These are phyloP conservation scores for Solanum acaule DNA, from an alignment of 257 asterid species.

Conservation along the genomic window DNA sequence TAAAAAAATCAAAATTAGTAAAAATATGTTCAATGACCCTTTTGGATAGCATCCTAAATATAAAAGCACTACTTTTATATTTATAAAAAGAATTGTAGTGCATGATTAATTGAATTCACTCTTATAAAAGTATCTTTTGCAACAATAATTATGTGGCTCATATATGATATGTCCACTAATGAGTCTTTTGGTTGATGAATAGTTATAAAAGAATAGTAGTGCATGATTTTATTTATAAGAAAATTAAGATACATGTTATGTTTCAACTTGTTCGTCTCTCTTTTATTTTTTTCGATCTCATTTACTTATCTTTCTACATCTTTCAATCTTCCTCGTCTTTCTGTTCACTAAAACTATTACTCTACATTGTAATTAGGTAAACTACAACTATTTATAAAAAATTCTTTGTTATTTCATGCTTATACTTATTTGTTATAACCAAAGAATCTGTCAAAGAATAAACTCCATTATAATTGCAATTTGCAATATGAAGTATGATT, in stretches of 20 bases:
- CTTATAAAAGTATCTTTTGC: neutral
- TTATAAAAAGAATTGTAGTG: neutral
- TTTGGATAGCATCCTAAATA: neutral
- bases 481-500: neutral
- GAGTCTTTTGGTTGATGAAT: too few relatives aligned
- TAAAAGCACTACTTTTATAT: neutral
- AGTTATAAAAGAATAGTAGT: neutral
- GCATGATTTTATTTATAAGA: neutral
- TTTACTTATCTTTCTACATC: rapidly evolving
- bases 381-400: neutral
- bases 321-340: rapidly evolving
- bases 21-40: neutral
- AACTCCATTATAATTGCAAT: neutral
- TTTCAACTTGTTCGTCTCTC: neutral
- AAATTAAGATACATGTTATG: neutral
- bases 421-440: neutral
- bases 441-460: neutral
- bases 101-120: neutral
- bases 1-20: neutral
- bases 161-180: neutral
- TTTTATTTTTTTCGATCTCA: rapidly evolving
- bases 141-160: neutral
- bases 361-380: neutral
- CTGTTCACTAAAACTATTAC: rapidly evolving
- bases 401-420: too few relatives aligned